Conservation (phyloP, 495 filamentous ascomycete genomes). For the Penicillium riverlandense region DNA sequence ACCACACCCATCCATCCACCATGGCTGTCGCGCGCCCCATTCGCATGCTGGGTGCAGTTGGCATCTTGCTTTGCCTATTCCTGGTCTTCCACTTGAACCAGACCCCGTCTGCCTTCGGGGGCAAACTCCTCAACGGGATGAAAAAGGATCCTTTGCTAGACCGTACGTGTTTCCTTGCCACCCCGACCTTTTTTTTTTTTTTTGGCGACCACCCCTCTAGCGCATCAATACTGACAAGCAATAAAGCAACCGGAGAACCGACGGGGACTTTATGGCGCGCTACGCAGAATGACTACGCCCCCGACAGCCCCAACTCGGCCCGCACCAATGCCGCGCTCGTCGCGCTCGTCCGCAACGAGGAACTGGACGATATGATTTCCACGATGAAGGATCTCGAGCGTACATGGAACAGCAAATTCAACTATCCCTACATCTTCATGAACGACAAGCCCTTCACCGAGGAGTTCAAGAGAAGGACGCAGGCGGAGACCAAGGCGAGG, state of each 20-base stretch:
- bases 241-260: slow-evolving; percentile 72
- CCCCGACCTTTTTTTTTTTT: slow-evolving; percentile 3
- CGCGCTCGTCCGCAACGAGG: slow-evolving; percentile 84
- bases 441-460: slow-evolving; percentile 89
- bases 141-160: slow-evolving; percentile 76
- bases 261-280: slow-evolving; percentile 63
- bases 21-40: slow-evolving; percentile 84
- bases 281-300: slow-evolving; percentile 62
- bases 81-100: slow-evolving; percentile 66
- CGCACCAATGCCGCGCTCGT: slow-evolving; percentile 92
- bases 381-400: slow-evolving; percentile 87
- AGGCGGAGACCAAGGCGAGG: slow-evolving; percentile 74
- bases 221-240: slow-evolving; percentile 2
- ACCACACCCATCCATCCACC: slow-evolving; percentile 12
- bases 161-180: slow-evolving; percentile 44
- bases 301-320: slow-evolving; percentile 62
- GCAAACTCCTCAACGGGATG: slow-evolving; percentile 39
- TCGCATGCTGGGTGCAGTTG: slow-evolving; percentile 65
- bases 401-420: slow-evolving; percentile 98
- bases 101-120: slow-evolving; percentile 27
- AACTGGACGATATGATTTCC: slow-evolving; percentile 73
- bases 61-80: slow-evolving; percentile 63
- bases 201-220: neutral
- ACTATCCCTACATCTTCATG: slow-evolving; percentile 99
- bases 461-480: slow-evolving; percentile 81